A percentile compares a stretch with the other conserved stretches of the same genome.
phyloP scores from a whole-genome alignment of 2,329 filamentous ascomycete species.

The Talaromyces atroroseus region DNA sequence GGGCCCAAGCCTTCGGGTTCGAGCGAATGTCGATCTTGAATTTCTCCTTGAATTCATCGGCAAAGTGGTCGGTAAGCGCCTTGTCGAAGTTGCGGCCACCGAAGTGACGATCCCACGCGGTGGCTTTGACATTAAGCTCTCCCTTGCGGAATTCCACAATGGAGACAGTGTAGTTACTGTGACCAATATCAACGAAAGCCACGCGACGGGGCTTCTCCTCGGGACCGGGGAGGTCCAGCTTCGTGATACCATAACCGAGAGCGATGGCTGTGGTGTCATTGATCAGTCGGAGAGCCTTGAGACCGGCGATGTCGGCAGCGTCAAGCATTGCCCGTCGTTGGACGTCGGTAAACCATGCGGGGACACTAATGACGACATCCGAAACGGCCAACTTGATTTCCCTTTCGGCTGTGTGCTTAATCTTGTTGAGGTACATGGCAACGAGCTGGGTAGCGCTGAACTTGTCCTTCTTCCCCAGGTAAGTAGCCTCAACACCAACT shows the following conservation, averaged over 20 bases:
- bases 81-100: constrained; percentile 97
- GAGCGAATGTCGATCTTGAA: constrained; percentile 93
- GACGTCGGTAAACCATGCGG: constrained; percentile 93
- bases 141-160: constrained; percentile 97
- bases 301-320: constrained; percentile 84
- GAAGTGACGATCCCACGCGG: constrained; percentile 90
- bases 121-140: constrained; percentile 88
- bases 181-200: constrained; percentile 87
- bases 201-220: constrained; percentile 92
- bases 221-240: constrained; percentile 78
- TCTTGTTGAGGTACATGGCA: constrained; percentile 93
- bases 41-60: constrained; percentile 93
- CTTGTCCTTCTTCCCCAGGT: constrained; percentile 88
- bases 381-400: constrained; percentile 89
- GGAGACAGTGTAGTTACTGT: constrained; percentile 92
- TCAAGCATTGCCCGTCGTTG: constrained; percentile 88
- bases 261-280: constrained; percentile 97
- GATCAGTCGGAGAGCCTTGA: constrained; percentile 89
- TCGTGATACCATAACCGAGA: constrained; percentile 95
- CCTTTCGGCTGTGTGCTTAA: constrained; percentile 77
- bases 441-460: constrained; percentile 92
- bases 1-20: constrained; percentile 83
- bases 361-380: constrained; percentile 89
- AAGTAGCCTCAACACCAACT: constrained; percentile 88
- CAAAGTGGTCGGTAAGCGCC: constrained; percentile 89